Base-by-base conservation (phyloP, 306 rosid species). In the Inga oerstediana region DNA sequence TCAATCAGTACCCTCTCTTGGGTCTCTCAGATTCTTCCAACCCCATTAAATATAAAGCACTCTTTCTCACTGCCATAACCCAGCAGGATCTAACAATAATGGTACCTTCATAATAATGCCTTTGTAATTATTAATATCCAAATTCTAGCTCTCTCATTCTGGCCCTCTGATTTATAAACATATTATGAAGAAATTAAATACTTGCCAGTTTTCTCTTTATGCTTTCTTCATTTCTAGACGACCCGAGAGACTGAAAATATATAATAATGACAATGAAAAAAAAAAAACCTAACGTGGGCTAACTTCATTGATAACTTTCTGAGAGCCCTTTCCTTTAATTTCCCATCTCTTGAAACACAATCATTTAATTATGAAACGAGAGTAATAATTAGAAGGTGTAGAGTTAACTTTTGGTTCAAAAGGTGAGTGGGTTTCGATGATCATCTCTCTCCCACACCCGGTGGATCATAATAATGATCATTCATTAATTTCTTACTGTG, bases 1-100 rank as follows among this genome's bases (percentile, higher is more conserved):
- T 83, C 45, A 67, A 17, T 7, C 91, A 89, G 83, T 90, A 87
- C 86, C 85, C 70, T 80, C 90, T 78, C 89, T 76, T 87, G 3
- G 69, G 66, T 85, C 81, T 81, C 74, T 72, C 77, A 78, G 87
- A 88, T 83, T 91, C 90, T 84, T 84, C 89, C 79, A 32, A 59
- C 87, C 84, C 85, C 46, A 66, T 52, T 52, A 52, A 52, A 52
- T 52, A 16, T 78, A 64, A 75, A 81, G 81, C 77, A 80, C 67
- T 19, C 24, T 49, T 8, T 85, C 71, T 72, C 83, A 82, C 79
- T 39, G 76, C 76, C 78, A 84, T 59, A 69, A 19, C 45, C 76
- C 83, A 68, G 69, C 81, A 51, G 65, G 79, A 84, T 91, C 80
- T 79, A 76, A 81, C 77, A 34, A 51, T 72, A 83, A 79, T 81